Evolutionary conservation across 495 filamentous ascomycete genomes (phyloP), one percentile per base, ranked within the genome.

Genomic region (Hypoxylon fuscum): DNA sequence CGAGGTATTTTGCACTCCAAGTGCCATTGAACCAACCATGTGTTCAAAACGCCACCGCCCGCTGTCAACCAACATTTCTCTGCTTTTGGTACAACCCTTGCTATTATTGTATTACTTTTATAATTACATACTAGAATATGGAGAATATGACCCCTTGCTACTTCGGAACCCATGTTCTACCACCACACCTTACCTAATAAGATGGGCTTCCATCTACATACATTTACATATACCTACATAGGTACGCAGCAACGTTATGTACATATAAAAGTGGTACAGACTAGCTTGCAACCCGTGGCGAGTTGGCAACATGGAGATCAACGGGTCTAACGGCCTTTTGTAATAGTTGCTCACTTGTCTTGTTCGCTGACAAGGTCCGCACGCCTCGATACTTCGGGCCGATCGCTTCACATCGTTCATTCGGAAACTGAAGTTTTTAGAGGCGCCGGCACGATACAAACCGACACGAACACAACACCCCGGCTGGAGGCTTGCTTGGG

Each of bases 81-180:
- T 43, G 12, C 43, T 49, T 49, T 22, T 53, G 54, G 55, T 59
- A 59, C 55, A 51, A 59, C 62, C 62, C 49, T n/a, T 64, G 44
- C 43, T 55, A 59, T 54, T 58, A 48, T 64, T 53, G 53, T 58
- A 64, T 55, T 64, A 47, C 55, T 35, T 53, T 43, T 29, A 8
- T 51, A 12, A 47, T 56, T 57, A 57, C 53, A 58, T 57, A 45
- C 52, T 22, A n/a, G n/a, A n/a, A n/a, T 47, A 47, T 17, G 15
- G 4, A 9, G 34, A 6, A 1, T 37, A 14, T 37, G 34, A 11
- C 34, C 54, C 54, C 54, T 59, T 54, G 54, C 49, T 46, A 38
- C 18, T 25, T 37, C 37, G n/a, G 29, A 32, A 40, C 22, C 35
- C 21, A 37, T 43, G 43, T 55, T 12, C 55, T 49, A 64, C 8